These are phyloP conservation scores for Salix purpurea DNA, from an alignment of 345 rosid species.

Conservation along the genomic window DNA sequence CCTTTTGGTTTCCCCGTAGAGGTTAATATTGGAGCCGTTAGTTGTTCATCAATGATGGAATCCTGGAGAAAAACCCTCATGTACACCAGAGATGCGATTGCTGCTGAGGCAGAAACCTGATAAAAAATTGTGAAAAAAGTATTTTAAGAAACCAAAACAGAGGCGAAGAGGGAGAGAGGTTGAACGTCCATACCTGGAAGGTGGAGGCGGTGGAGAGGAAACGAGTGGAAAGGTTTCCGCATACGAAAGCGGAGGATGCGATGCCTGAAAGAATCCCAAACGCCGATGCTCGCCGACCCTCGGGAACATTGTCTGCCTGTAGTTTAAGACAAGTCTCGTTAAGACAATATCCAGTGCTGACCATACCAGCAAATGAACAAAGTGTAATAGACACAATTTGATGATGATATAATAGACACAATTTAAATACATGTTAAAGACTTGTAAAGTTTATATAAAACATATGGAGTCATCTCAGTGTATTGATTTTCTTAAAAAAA, in stretches of 20 bases:
- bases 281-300: constrained; percentile 52
- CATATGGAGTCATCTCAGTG: too few relatives aligned
- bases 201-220: constrained; percentile 71
- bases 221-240: constrained; percentile 68
- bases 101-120: constrained; percentile 56
- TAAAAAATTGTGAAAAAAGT: not conserved
- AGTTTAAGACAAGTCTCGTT: too few relatives aligned
- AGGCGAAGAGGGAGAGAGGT: not conserved
- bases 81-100: constrained; percentile 46
- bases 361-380: too few relatives aligned
- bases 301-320: constrained; percentile 70
- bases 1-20: not conserved
- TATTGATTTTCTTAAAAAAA: too few relatives aligned
- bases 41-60: constrained; percentile 30
- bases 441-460: too few relatives aligned
- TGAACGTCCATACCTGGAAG: constrained; percentile 49
- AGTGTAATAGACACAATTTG: too few relatives aligned
- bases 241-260: constrained; percentile 72
- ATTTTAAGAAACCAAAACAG: not conserved
- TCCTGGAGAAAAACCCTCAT: constrained; percentile 72
- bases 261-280: constrained; percentile 76
- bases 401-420: too few relatives aligned
- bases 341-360: too few relatives aligned
- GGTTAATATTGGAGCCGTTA: constrained; percentile 42
- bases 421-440: too few relatives aligned